Evolutionary conservation across 2,329 filamentous ascomycete species (phyloP).

Genomic region (Mycosphaerella arachidis): DNA sequence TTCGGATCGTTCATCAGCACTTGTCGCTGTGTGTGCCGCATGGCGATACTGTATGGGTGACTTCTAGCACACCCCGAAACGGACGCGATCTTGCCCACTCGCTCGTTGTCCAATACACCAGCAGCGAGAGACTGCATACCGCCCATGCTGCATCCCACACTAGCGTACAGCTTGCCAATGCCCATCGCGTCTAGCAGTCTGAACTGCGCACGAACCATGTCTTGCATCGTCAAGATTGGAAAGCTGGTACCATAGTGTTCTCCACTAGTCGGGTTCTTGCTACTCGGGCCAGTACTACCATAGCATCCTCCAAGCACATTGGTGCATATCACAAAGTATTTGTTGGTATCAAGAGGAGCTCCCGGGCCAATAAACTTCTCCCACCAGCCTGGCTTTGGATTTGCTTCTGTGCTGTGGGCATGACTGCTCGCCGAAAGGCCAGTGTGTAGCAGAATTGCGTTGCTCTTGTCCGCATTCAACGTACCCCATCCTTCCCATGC

Average conservation of each 20-base stretch:
- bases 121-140: conserved; percentile 95
- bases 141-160: conserved; percentile 94
- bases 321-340: conserved; percentile 91
- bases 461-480: conserved; percentile 74
- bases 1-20: conserved; percentile 99
- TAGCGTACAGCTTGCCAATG: conserved; percentile 77
- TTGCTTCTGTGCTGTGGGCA: conserved; percentile 82
- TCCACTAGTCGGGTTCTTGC: conserved; percentile 81
- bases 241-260: conserved; percentile 90
- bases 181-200: conserved; percentile 74
- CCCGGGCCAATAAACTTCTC: conserved; percentile 95
- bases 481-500: conserved; percentile 91
- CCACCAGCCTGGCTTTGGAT: conserved; percentile 94
- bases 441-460: conserved; percentile 88
- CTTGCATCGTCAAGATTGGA: conserved; percentile 89
- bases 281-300: conserved; percentile 86
- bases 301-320: conserved; percentile 96
- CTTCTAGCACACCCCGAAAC: conserved; percentile 91
- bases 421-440: conserved; percentile 96
- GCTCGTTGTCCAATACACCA: conserved; percentile 74
- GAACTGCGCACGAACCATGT: conserved; percentile 97
- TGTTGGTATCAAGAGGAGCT: conserved; percentile 78
- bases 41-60: conserved; percentile 96
- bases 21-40: conserved; percentile 96
- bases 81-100: conserved; percentile 76